Evolutionary conservation across 2,329 filamentous ascomycete genomes (phyloP).

Genomic region (Lasiodiplodia sp.): DNA sequence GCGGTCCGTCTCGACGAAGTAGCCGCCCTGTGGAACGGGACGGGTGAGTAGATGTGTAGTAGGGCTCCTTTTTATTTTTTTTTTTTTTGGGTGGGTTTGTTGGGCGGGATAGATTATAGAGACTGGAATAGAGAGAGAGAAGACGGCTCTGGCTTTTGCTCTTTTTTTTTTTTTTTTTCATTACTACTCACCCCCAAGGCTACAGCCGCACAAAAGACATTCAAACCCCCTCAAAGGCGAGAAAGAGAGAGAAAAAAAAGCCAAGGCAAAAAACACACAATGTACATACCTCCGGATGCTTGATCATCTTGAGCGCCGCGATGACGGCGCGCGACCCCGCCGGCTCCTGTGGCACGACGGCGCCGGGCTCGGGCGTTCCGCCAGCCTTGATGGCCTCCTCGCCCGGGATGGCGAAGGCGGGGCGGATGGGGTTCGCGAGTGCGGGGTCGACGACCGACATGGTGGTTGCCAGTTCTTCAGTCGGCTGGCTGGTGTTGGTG

Average conservation of each 20-base stretch:
- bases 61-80: too few species aligned
- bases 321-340: conserved; percentile 12
- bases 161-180: too few species aligned
- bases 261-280: neutral
- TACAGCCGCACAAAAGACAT: neutral
- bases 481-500: neutral
- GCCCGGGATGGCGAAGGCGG: conserved; percentile 9
- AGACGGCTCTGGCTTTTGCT: too few species aligned
- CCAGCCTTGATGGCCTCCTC: neutral
- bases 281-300: neutral
- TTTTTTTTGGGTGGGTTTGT: too few species aligned
- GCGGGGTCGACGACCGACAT: conserved; percentile 27
- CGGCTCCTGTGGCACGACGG: conserved; percentile 11
- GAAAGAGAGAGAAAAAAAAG: neutral
- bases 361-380: conserved; percentile 2
- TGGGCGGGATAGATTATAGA: too few species aligned
- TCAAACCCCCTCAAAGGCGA: neutral
- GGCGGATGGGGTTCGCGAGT: conserved; percentile 7
- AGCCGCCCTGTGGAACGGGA: conserved; percentile 57
- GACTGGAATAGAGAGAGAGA: neutral
- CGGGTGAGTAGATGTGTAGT: neutral
- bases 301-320: neutral
- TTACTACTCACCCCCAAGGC: too few species aligned
- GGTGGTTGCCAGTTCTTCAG: neutral
- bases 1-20: conserved; percentile 56